A percentile compares a stretch with the other conserved stretches of the same genome.
Conservation (phyloP, 2,329 filamentous ascomycete genomes). For the Fusarium citri region DNA sequence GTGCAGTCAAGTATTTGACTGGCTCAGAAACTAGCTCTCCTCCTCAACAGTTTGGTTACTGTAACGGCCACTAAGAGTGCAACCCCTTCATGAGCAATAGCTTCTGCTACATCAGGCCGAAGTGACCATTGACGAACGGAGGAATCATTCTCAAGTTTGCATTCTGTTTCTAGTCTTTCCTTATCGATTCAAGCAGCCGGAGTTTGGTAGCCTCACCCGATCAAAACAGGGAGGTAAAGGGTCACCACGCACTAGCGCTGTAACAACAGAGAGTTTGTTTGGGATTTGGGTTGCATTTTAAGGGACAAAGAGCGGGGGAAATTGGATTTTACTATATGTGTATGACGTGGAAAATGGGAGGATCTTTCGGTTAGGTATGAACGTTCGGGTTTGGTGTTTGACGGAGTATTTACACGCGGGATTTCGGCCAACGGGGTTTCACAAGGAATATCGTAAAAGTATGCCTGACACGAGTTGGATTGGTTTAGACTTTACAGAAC, state of each 20-base stretch:
- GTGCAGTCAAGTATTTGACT: constrained; percentile 72
- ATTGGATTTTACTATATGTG: constrained; percentile 17
- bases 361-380: constrained; percentile 11
- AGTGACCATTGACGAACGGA: not conserved
- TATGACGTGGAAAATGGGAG: constrained; percentile 23
- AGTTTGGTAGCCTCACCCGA: constrained; percentile 39
- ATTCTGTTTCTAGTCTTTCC: constrained; percentile 9
- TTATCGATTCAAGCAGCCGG: constrained; percentile 30
- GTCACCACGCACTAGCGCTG: constrained; percentile 12
- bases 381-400: constrained; percentile 15
- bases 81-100: constrained; percentile 1
- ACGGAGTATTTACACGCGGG: constrained; percentile 17
- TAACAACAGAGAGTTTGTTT: constrained; percentile 2
- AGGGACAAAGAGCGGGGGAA: not conserved
- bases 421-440: not conserved
- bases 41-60: constrained; percentile 43
- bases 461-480: not conserved
- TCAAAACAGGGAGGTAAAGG: constrained; percentile 22
- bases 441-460: constrained; percentile 1
- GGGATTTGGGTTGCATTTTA: constrained; percentile 18
- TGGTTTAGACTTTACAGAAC: constrained; percentile 1
- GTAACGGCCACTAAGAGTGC: constrained; percentile 8
- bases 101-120: not conserved
- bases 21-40: constrained; percentile 49
- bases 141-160: constrained; percentile 18